Evolutionary conservation across 257 asterid species (phyloP).

Genomic region (Solanum bukasovii): DNA sequence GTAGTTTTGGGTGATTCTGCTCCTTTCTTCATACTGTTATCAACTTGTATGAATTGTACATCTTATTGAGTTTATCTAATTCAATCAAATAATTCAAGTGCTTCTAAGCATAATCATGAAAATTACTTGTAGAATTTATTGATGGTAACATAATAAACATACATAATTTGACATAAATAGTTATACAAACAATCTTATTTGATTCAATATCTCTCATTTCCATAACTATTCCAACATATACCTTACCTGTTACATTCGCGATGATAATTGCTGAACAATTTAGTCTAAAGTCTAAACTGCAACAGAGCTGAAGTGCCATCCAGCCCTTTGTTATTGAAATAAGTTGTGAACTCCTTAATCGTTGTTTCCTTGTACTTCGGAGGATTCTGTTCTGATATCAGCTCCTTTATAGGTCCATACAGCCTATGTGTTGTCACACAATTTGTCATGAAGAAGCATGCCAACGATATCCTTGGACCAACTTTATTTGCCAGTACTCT

Average conservation of each 20-base stretch:
- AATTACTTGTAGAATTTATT: neutral
- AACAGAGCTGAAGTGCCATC: slow-evolving; percentile 11
- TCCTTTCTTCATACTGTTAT: too few relatives aligned
- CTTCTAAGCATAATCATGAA: too few relatives aligned
- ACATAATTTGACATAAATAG: neutral
- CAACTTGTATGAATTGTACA: too few relatives aligned
- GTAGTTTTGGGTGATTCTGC: too few relatives aligned
- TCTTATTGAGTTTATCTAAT: too few relatives aligned
- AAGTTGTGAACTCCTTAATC: neutral
- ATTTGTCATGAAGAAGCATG: slow-evolving; percentile 14
- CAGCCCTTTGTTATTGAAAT: slow-evolving; percentile 2
- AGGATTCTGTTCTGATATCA: slow-evolving; percentile 11
- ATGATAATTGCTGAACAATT: neutral
- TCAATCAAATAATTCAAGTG: neutral
- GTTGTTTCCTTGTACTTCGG: slow-evolving; percentile 16
- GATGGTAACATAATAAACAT: neutral
- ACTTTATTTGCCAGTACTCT: slow-evolving; percentile 8
- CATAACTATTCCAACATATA: neutral
- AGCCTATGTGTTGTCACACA: neutral
- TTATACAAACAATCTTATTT: neutral
- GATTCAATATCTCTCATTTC: neutral
- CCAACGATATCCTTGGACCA: slow-evolving; percentile 13
- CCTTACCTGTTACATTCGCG: neutral
- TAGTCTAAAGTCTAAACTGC: slow-evolving; percentile 5
- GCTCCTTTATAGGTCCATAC: slow-evolving; percentile 11